Base-by-base conservation (phyloP, 805 yeast genomes). In the Kodamaea kakaduensis region DNA sequence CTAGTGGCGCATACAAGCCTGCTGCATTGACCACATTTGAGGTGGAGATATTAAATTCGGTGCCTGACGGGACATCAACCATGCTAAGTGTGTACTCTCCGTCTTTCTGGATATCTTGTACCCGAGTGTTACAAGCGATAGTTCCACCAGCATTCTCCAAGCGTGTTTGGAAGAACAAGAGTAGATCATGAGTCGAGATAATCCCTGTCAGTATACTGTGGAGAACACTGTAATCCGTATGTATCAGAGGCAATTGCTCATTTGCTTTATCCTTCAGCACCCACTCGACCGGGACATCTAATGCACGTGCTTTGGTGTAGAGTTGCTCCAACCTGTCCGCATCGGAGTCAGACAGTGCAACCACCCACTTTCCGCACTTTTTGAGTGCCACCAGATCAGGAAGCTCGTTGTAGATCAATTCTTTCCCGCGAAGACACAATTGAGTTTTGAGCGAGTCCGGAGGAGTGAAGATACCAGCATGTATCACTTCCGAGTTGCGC, bases 401-500 rank as follows among this genome's bases (percentile, higher is more conserved):
- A 71, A 81, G 71, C 10, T 64, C 61, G 21, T 15, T 19, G 53
- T 87, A 88, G 9, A 88, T 66, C 56, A 78, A 58, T 9, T 76
- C 57, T 47, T 84, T 87, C 0, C 97, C 97, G 24, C 72, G 69
- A 21, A 88, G 65, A 49, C 96, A 89, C 18, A 88, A 58, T 44
- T 66, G 58, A 0, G 85, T 76, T 51, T 85, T 82, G 36, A 89
- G 63, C 2, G 83, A 71, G 39, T 75, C 73, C 7, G 64, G 59
- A 0, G 95, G 94, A 50, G 84, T 83, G 54, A 89, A 89, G 5
- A 88, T 50, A 0, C 96, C 96, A 0, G 95, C 95, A 59, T 88
- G 97, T 16, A 88, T 81, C 17, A 89, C 97, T 51, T 89, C 97
- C 2, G 95, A 84, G 63, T 88, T 88, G 34, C 96, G 66, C n/a